These are phyloP conservation scores for Cyclotella sp. DNA, from an alignment of 108 stramenopile species.

Conservation along the genomic window DNA sequence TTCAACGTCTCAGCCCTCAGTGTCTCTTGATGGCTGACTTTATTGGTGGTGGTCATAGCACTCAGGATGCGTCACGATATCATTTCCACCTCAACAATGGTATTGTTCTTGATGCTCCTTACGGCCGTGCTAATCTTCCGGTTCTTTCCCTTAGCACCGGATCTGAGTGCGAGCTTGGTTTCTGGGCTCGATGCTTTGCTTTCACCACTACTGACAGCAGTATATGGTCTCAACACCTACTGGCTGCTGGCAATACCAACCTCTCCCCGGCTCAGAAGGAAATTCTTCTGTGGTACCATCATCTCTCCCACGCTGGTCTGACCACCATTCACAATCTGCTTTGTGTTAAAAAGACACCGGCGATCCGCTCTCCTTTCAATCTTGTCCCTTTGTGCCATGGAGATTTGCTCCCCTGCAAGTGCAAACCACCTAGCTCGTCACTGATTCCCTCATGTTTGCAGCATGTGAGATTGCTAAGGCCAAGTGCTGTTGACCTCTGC, in stretches of 20 bases:
- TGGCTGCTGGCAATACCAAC: neutral
- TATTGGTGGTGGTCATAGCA: neutral
- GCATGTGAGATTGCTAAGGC: neutral
- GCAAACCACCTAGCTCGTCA: too few species aligned
- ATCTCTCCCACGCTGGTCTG: neutral
- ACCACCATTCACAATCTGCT: neutral
- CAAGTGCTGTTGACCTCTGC: neutral
- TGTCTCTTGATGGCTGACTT: neutral
- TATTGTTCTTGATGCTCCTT: too few species aligned
- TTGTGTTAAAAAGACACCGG: neutral
- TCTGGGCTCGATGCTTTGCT: neutral
- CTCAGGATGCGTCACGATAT: neutral
- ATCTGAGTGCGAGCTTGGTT: too few species aligned
- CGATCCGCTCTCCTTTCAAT: too few species aligned
- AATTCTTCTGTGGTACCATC: neutral
- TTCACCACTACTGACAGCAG: neutral
- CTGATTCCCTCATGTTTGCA: too few species aligned
- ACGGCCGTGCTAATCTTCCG: too few species aligned
- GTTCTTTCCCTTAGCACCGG: too few species aligned
- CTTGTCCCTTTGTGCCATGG: neutral
- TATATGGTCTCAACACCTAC: neutral
- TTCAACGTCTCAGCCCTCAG: constrained; percentile 16
- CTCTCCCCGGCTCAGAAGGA: neutral
- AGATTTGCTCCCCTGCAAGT: too few species aligned
- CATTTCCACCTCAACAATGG: too few species aligned